Percentiles rank a stretch among this genome's conserved stretches.
phyloP scores from a whole-genome alignment of 306 rosid genomes.

The Clitoria ternatea region DNA sequence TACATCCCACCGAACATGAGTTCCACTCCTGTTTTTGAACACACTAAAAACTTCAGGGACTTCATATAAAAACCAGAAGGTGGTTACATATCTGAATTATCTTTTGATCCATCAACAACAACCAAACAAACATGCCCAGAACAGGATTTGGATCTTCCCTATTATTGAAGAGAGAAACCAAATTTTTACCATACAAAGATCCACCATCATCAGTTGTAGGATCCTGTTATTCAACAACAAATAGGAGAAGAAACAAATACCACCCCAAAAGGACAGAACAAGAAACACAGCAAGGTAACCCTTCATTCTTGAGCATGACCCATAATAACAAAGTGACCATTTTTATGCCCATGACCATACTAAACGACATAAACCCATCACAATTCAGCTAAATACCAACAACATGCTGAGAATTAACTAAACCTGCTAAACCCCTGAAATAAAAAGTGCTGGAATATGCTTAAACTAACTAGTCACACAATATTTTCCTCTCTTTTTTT shows the following conservation, averaged over 20 bases:
- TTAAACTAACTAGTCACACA: not conserved
- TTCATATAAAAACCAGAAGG: constrained; percentile 9
- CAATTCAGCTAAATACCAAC: not conserved
- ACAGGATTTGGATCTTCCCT: not conserved
- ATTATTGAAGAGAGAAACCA: not conserved
- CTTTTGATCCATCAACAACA: constrained; percentile 6
- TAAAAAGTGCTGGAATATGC: not conserved
- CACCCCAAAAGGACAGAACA: not conserved
- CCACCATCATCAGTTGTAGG: not conserved
- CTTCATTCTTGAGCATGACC: not conserved
- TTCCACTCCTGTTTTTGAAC: constrained; percentile 56
- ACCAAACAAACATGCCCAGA: not conserved
- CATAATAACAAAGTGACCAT: not conserved
- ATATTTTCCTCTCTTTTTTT: too few relatives aligned
- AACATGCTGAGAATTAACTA: not conserved
- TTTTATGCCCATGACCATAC: not conserved
- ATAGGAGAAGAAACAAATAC: not conserved
- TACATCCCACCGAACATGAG: constrained; percentile 73
- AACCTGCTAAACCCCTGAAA: not conserved
- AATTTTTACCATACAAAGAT: not conserved
- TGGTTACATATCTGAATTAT: not conserved
- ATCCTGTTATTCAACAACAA: not conserved
- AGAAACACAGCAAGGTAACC: not conserved
- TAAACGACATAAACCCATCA: not conserved
- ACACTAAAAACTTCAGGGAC: constrained; percentile 14